A percentile compares a stretch with the other conserved stretches of the same genome.
These are phyloP conservation scores for Lathyrus oleraceus DNA, from an alignment of 306 rosid genomes.

Conservation along the genomic window DNA sequence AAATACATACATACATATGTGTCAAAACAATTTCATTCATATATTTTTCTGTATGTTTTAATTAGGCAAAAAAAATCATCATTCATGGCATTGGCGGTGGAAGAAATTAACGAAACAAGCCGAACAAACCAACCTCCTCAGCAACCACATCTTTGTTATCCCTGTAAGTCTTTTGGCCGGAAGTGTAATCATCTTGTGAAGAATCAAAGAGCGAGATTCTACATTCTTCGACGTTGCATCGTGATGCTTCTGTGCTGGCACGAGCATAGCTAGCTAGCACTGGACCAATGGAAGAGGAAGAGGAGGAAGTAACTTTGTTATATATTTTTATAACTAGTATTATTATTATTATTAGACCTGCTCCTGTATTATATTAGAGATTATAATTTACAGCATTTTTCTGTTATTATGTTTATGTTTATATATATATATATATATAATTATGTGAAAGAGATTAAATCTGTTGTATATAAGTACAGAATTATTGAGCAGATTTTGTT, in stretches of 20 bases:
- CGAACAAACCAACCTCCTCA: slow-evolving; percentile 17
- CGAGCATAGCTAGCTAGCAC: not conserved
- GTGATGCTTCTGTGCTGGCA: slow-evolving; percentile 42
- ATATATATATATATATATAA: not conserved
- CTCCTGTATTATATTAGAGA: not conserved
- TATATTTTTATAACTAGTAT: not conserved
- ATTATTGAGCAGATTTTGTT: not conserved
- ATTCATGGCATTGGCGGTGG: slow-evolving; percentile 53
- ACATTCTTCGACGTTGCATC: slow-evolving; percentile 42
- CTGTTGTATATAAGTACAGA: not conserved
- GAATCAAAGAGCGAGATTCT: slow-evolving; percentile 39
- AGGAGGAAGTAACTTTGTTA: not conserved
- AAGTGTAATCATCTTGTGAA: slow-evolving; percentile 57
- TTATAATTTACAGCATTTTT: not conserved
- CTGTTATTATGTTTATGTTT: not conserved
- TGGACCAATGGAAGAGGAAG: slow-evolving; percentile 19
- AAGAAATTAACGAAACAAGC: slow-evolving; percentile 43
- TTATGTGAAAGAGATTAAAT: not conserved
- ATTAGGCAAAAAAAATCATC: not conserved
- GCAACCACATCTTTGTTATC: slow-evolving; percentile 47
- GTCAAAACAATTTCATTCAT: slow-evolving; percentile 22
- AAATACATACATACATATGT: slow-evolving; percentile 1
- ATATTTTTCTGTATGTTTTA: slow-evolving; percentile 31
- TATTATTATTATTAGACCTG: not conserved
- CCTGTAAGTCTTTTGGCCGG: slow-evolving; percentile 64